Evolutionary conservation across 495 filamentous ascomycete species (phyloP).

Genomic region (Cetradonia linearis): DNA sequence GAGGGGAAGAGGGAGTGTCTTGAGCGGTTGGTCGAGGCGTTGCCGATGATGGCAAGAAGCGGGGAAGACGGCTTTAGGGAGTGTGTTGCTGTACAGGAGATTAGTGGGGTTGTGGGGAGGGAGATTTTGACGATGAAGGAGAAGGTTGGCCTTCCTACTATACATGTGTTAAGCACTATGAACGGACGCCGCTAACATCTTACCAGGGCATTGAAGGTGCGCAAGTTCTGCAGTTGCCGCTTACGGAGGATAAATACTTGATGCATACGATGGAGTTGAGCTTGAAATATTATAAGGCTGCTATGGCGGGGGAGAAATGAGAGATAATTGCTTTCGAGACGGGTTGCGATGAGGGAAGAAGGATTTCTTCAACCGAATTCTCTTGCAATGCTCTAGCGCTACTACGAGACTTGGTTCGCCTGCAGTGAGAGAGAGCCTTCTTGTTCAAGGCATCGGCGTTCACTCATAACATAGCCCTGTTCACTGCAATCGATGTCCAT

Average conservation of each 20-base stretch:
- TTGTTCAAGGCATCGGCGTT: background rate
- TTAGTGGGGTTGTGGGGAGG: constrained; percentile 51
- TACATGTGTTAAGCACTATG: background rate
- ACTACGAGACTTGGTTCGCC: background rate
- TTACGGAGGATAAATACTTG: constrained; percentile 61
- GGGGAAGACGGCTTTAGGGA: constrained; percentile 59
- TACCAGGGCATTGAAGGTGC: constrained; percentile 28
- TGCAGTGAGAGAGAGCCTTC: background rate
- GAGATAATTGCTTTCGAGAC: background rate
- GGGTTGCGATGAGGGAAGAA: background rate
- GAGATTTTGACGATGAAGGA: constrained; percentile 50
- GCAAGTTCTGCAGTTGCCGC: constrained; percentile 53
- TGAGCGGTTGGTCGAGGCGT: constrained; percentile 49
- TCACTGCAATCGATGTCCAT: background rate
- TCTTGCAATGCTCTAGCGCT: background rate
- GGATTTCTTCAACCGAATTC: background rate
- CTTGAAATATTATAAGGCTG: constrained; percentile 50
- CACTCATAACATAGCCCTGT: background rate
- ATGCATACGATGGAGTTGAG: constrained; percentile 59
- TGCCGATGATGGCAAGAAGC: constrained; percentile 49
- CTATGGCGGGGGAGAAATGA: constrained; percentile 7
- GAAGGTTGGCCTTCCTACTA: constrained; percentile 39
- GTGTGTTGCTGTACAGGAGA: constrained; percentile 64
- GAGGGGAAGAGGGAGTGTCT: constrained; percentile 35
- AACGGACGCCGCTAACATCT: constrained; percentile 7